phyloP scores from a whole-genome alignment of 129 eudicot genomes.

The Erigeron canadensis region DNA sequence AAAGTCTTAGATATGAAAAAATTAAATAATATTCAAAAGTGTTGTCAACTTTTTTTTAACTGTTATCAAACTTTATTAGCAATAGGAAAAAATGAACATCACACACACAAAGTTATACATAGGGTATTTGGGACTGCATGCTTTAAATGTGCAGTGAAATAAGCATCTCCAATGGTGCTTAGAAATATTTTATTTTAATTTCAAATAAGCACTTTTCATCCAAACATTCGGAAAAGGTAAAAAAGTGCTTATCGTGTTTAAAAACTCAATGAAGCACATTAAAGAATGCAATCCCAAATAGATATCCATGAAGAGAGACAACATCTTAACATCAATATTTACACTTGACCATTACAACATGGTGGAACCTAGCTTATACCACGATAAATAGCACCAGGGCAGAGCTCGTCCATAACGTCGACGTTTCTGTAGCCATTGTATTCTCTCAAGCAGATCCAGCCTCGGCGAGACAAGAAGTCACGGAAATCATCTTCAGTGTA shows the following conservation, averaged over 20 bases:
- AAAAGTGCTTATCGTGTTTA: not conserved
- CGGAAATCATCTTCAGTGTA: conserved; percentile 85
- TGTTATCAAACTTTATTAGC: too few relatives aligned
- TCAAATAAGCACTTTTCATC: not conserved
- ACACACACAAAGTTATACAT: too few relatives aligned
- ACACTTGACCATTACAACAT: not conserved
- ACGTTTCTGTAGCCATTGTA: conserved; percentile 51
- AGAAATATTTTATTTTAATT: not conserved
- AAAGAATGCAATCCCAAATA: not conserved
- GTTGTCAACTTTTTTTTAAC: too few relatives aligned
- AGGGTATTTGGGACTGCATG: too few relatives aligned
- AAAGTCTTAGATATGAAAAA: too few relatives aligned
- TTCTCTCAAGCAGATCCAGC: conserved; percentile 80
- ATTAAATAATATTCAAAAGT: too few relatives aligned
- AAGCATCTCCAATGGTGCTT: too few relatives aligned
- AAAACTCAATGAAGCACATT: not conserved
- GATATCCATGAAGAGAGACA: conserved; percentile 12
- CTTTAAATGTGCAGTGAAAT: too few relatives aligned
- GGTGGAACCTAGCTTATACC: conserved; percentile 38
- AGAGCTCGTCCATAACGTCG: conserved; percentile 77
- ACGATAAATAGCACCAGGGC: conserved; percentile 78
- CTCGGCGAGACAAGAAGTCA: conserved; percentile 70
- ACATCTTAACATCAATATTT: conserved; percentile 19
- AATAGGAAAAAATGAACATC: too few relatives aligned
- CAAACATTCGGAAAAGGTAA: not conserved